A percentile compares a stretch with the other conserved stretches of the same genome.
Evolutionary conservation across 2,329 filamentous ascomycete genomes (phyloP).

Genomic region (Coniochaeta hoffmannii): DNA sequence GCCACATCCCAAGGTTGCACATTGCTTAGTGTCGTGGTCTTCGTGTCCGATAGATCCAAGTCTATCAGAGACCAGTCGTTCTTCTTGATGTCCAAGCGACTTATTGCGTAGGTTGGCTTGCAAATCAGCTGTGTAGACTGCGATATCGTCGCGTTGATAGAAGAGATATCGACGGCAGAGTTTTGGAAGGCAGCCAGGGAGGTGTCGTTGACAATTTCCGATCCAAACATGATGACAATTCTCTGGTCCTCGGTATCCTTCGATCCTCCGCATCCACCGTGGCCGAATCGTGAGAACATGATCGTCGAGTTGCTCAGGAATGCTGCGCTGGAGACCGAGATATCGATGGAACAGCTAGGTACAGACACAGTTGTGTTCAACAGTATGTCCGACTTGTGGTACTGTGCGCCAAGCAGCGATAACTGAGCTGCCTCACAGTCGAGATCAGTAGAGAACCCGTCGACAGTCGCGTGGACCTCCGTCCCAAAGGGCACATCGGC

Average conservation of each 20-base stretch:
- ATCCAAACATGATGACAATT: constrained; percentile 16
- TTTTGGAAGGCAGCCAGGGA: constrained; percentile 10
- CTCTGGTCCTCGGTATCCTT: constrained; percentile 12
- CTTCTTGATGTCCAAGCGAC: constrained; percentile 15
- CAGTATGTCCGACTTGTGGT: constrained; percentile 10
- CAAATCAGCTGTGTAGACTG: constrained; percentile 20
- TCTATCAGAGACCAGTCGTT: constrained; percentile 13
- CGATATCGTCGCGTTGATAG: constrained; percentile 10
- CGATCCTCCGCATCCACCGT: constrained; percentile 14
- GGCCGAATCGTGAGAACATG: constrained; percentile 15
- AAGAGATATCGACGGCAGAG: constrained; percentile 3
- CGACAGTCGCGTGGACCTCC: constrained; percentile 22
- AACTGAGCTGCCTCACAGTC: constrained; percentile 23
- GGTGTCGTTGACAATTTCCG: not conserved
- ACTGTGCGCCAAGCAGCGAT: constrained; percentile 16
- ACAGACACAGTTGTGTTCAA: constrained; percentile 23
- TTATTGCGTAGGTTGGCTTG: constrained; percentile 17
- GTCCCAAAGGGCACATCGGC: constrained; percentile 14
- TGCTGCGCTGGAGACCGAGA: constrained; percentile 12
- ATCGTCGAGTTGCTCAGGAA: constrained; percentile 4
- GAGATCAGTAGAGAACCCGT: constrained; percentile 24
- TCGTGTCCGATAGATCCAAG: constrained; percentile 6
- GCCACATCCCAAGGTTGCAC: constrained; percentile 18
- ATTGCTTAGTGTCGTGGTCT: constrained; percentile 9
- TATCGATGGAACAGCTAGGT: constrained; percentile 9